A percentile compares a stretch with the other conserved stretches of the same genome.
Conservation (phyloP, 2,329 filamentous ascomycete species). For the Colletotrichum sp. region DNA sequence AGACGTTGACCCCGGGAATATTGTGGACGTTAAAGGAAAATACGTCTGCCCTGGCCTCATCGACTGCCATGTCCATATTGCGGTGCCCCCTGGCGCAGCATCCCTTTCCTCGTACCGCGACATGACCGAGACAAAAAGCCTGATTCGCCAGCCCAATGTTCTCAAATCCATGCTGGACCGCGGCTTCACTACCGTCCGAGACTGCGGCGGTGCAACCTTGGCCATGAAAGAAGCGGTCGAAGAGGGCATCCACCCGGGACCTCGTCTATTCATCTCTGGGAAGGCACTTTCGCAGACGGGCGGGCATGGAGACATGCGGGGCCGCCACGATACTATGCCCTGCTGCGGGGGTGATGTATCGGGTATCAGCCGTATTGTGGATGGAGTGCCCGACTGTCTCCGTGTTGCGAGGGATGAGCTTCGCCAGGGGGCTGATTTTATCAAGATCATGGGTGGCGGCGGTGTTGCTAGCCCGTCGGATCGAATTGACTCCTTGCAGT, state of each 20-base stretch:
- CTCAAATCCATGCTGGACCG: constrained; percentile 52
- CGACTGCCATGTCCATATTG: constrained; percentile 36
- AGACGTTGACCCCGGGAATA: not conserved
- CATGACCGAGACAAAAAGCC: constrained; percentile 37
- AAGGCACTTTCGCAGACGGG: constrained; percentile 62
- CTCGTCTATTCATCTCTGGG: constrained; percentile 59
- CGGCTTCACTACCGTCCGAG: constrained; percentile 65
- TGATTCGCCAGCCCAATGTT: constrained; percentile 50
- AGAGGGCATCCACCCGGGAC: constrained; percentile 51
- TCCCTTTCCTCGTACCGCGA: constrained; percentile 18
- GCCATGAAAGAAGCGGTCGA: not conserved
- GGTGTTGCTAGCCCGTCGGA: constrained; percentile 63
- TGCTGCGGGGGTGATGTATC: constrained; percentile 50
- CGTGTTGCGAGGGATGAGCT: constrained; percentile 37
- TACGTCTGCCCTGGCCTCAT: constrained; percentile 38
- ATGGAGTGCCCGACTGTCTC: constrained; percentile 60
- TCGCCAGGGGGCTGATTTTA: not conserved
- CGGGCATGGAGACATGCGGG: constrained; percentile 57
- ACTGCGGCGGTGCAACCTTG: constrained; percentile 58
- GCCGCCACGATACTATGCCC: constrained; percentile 35
- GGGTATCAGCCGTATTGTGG: constrained; percentile 49
- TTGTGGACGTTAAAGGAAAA: constrained; percentile 25
- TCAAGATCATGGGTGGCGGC: constrained; percentile 37
- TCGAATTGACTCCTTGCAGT: constrained; percentile 57
- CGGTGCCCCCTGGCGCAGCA: constrained; percentile 29